A percentile compares a stretch with the other conserved stretches of the same genome.
These are phyloP conservation scores for Colletotrichum shisoi DNA, from an alignment of 2,329 filamentous ascomycete species.

Conservation along the genomic window DNA sequence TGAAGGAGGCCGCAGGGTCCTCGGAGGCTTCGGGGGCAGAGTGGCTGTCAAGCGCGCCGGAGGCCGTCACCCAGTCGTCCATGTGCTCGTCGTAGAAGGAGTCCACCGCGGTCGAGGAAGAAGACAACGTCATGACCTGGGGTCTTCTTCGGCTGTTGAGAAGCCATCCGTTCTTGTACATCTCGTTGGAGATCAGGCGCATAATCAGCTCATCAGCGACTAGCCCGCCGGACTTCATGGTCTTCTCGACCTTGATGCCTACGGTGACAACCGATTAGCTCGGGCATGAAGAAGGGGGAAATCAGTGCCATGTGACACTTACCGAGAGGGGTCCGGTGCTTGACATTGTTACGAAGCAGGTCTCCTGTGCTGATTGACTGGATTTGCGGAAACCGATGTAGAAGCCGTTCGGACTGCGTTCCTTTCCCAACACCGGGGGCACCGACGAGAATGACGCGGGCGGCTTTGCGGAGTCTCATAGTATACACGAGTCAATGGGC, in stretches of 20 bases:
- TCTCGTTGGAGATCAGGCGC: conserved; percentile 88
- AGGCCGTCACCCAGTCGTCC: conserved; percentile 54
- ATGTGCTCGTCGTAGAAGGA: conserved; percentile 45
- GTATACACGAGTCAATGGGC: conserved; percentile 29
- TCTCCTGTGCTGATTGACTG: conserved; percentile 94
- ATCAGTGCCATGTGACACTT: conserved; percentile 45
- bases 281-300: not conserved
- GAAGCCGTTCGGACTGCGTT: conserved; percentile 89
- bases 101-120: conserved; percentile 51
- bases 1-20: conserved; percentile 82
- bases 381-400: conserved; percentile 86
- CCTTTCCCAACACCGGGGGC: conserved; percentile 98
- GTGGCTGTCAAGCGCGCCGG: conserved; percentile 51
- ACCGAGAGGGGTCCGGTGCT: conserved; percentile 86
- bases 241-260: conserved; percentile 90
- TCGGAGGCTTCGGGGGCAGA: conserved; percentile 63
- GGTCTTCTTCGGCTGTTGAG: conserved; percentile 51
- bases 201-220: conserved; percentile 92
- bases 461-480: conserved; percentile 79
- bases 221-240: conserved; percentile 87
- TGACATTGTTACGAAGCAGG: conserved; percentile 89
- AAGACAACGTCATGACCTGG: conserved; percentile 62
- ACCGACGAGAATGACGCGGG: conserved; percentile 91
- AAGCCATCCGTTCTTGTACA: conserved; percentile 86
- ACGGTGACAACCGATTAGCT: conserved; percentile 27